These are phyloP conservation scores for Coemansia sp. DNA, from an alignment of 192 early-diverging fungal species.

Conservation along the genomic window DNA sequence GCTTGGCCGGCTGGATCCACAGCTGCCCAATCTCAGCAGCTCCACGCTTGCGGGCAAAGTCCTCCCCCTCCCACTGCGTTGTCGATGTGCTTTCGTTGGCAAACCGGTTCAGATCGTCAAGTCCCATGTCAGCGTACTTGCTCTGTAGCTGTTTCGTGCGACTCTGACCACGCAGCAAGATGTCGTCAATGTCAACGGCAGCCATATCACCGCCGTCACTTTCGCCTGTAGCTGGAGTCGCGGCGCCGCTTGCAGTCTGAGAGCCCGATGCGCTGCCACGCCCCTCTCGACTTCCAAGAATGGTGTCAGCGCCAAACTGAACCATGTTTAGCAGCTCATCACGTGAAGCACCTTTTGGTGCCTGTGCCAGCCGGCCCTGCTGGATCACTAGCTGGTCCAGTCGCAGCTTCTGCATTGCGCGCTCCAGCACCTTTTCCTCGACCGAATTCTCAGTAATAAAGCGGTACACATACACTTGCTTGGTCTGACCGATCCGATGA, in stretches of 20 bases:
- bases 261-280: constrained; percentile 30
- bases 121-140: constrained; percentile 87
- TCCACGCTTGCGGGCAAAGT: constrained; percentile 77
- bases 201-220: constrained; percentile 27
- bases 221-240: constrained; percentile 46
- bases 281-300: constrained; percentile 61
- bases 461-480: constrained; percentile 94
- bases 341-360: constrained; percentile 60
- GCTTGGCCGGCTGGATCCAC: constrained; percentile 95
- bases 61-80: constrained; percentile 95
- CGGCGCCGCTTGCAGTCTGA: constrained; percentile 28
- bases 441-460: constrained; percentile 97
- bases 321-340: constrained; percentile 87
- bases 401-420: constrained; percentile 94
- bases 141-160: constrained; percentile 84
- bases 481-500: constrained; percentile 98
- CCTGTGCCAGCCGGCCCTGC: constrained; percentile 81
- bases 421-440: constrained; percentile 96
- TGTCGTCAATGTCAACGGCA: constrained; percentile 68
- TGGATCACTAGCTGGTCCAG: constrained; percentile 99
- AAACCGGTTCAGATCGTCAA: constrained; percentile 94
- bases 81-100: constrained; percentile 66
- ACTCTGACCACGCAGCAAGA: constrained; percentile 83
- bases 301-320: constrained; percentile 88
- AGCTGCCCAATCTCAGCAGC: constrained; percentile 41